Conservation (phyloP, 106 monocot genomes). For the Cymbidium sinense region DNA sequence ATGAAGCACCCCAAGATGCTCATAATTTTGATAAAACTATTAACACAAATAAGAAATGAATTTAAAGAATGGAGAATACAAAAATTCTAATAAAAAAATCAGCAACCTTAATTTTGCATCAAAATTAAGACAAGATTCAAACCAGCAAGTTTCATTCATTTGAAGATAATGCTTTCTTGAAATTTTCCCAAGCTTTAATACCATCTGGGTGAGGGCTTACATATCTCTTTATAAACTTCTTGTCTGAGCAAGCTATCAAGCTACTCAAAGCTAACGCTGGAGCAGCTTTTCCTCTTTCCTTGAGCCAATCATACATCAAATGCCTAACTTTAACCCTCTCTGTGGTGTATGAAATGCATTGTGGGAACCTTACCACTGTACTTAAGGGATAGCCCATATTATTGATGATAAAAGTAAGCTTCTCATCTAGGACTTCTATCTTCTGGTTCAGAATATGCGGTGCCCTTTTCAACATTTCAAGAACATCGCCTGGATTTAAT, state of each 20-base stretch:
- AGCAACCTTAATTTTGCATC: background rate
- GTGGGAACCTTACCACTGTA: slow-evolving; percentile 41
- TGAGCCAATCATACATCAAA: slow-evolving; percentile 74
- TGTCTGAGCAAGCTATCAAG: slow-evolving; percentile 46
- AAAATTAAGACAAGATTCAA: background rate
- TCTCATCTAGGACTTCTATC: slow-evolving; percentile 42
- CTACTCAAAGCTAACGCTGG: slow-evolving; percentile 33
- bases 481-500: slow-evolving; percentile 35
- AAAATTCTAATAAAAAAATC: too few relatives aligned
- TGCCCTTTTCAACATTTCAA: slow-evolving; percentile 41
- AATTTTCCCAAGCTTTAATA: slow-evolving; percentile 44
- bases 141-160: slow-evolving; percentile 14
- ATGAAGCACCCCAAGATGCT: too few relatives aligned
- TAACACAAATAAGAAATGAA: too few relatives aligned
- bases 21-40: too few relatives aligned
- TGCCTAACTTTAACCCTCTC: slow-evolving; percentile 56
- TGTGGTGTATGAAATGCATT: slow-evolving; percentile 39
- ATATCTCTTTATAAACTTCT: slow-evolving; percentile 29
- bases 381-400: slow-evolving; percentile 42
- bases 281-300: slow-evolving; percentile 33
- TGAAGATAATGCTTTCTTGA: slow-evolving; percentile 28
- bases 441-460: slow-evolving; percentile 60
- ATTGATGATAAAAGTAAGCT: slow-evolving; percentile 54
- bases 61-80: too few relatives aligned
- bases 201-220: slow-evolving; percentile 38